Percentiles rank a stretch among this genome's conserved stretches.
These are phyloP conservation scores for Salvia miltiorrhiza DNA, from an alignment of 257 asterid species.

Conservation along the genomic window DNA sequence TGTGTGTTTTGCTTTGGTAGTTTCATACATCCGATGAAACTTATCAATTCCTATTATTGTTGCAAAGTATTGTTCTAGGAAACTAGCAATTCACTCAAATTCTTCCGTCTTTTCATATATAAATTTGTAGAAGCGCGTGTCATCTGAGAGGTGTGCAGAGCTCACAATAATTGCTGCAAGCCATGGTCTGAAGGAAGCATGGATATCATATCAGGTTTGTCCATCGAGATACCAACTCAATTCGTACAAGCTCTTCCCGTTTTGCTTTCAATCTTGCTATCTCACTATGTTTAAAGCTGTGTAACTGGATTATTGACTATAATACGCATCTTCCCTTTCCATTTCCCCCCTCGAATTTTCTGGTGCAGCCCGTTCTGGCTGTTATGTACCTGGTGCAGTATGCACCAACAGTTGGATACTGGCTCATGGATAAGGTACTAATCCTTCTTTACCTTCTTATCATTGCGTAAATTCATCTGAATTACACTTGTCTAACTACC, in stretches of 20 bases:
- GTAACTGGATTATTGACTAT: neutral
- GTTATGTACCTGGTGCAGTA: slow-evolving; percentile 93
- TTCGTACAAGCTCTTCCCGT: neutral
- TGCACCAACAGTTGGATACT: slow-evolving; percentile 73
- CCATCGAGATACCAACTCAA: slow-evolving; percentile 7
- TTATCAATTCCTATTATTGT: too few species aligned
- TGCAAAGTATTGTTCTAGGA: neutral
- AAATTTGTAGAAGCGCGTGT: slow-evolving; percentile 66
- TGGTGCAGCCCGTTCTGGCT: slow-evolving; percentile 89
- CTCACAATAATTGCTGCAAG: slow-evolving; percentile 89
- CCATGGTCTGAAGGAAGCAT: slow-evolving; percentile 94
- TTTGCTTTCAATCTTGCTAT: neutral
- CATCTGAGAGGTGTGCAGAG: slow-evolving; percentile 96
- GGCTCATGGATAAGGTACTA: slow-evolving; percentile 98
- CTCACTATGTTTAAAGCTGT: too few species aligned
- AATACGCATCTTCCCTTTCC: neutral
- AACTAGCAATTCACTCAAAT: slow-evolving; percentile 11
- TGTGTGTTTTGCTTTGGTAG: neutral
- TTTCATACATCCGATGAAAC: too few species aligned
- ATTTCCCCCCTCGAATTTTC: neutral
- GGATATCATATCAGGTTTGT: slow-evolving; percentile 93
- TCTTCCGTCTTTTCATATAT: neutral
- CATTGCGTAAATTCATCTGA: neutral
- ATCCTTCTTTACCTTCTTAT: neutral
- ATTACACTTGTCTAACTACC: slow-evolving; percentile 1